These are phyloP conservation scores for Ceratocystis destructans DNA, from an alignment of 2,329 filamentous ascomycete species.

Conservation along the genomic window DNA sequence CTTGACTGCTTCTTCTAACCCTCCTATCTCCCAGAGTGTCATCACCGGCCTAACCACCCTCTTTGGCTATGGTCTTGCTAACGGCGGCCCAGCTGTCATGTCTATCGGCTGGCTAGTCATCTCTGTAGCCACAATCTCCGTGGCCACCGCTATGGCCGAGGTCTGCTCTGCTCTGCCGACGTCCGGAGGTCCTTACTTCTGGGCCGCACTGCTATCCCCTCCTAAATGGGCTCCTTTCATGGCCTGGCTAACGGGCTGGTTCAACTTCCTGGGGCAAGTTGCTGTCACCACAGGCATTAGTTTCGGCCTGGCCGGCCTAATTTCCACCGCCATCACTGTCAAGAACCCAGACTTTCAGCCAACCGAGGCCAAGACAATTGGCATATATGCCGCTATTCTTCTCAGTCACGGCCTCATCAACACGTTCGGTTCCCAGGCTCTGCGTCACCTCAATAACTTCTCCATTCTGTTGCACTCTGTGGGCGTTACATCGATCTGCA, in stretches of 20 bases:
- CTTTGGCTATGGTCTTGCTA: constrained; percentile 42
- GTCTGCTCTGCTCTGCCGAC: constrained; percentile 47
- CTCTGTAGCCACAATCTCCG: constrained; percentile 34
- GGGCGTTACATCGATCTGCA: constrained; percentile 39
- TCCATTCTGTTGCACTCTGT: constrained; percentile 42
- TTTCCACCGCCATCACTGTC: constrained; percentile 28
- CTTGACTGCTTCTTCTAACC: not conserved
- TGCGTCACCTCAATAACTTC: constrained; percentile 43
- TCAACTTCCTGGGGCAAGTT: constrained; percentile 31
- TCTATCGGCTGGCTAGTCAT: constrained; percentile 40
- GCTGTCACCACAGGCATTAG: constrained; percentile 32
- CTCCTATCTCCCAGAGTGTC: constrained; percentile 32
- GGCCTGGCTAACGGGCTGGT: constrained; percentile 29
- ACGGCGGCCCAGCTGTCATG: constrained; percentile 44
- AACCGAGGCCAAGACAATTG: constrained; percentile 32
- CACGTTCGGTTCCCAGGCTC: constrained; percentile 42
- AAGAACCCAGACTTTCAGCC: constrained; percentile 27
- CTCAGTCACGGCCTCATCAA: constrained; percentile 42
- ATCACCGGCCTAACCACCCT: constrained; percentile 47
- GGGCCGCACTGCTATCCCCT: constrained; percentile 44
- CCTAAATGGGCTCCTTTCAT: constrained; percentile 20
- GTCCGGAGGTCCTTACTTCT: constrained; percentile 46
- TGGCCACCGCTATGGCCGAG: constrained; percentile 40
- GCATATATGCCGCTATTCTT: constrained; percentile 46
- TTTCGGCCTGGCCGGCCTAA: constrained; percentile 30